These are phyloP conservation scores for Schoenoplectus triqueter DNA, from an alignment of 202 grass and related monocot genomes.

Conservation along the genomic window DNA sequence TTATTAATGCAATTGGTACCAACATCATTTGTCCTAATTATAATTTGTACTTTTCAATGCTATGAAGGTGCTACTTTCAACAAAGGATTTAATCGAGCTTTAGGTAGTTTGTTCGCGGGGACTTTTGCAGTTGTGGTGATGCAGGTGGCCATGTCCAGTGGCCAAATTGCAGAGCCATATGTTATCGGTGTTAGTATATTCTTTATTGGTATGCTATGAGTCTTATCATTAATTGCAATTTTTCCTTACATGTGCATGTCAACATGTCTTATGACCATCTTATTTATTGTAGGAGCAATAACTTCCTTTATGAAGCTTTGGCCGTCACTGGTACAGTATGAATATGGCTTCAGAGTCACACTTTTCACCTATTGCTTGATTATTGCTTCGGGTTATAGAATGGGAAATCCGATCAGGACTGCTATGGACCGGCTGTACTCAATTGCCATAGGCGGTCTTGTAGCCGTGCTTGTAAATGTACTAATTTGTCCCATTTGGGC, in stretches of 20 bases:
- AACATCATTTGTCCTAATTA: background rate
- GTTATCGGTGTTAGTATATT: conserved; percentile 87
- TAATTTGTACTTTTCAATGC: conserved; percentile 32
- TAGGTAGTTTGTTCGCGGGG: conserved; percentile 78
- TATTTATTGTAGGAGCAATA: conserved; percentile 54
- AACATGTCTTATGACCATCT: conserved; percentile 25
- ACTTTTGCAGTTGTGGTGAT: conserved; percentile 74
- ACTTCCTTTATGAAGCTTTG: conserved; percentile 89
- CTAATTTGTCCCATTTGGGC: conserved; percentile 77
- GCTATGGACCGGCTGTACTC: conserved; percentile 80
- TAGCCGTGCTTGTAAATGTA: conserved; percentile 73
- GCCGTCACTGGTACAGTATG: conserved; percentile 69
- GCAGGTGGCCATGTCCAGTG: conserved; percentile 68
- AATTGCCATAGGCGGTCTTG: conserved; percentile 70
- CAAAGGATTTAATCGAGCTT: conserved; percentile 70
- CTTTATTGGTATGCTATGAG: conserved; percentile 56
- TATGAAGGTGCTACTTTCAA: conserved; percentile 78
- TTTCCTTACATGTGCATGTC: background rate
- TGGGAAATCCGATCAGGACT: conserved; percentile 71
- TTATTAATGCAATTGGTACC: background rate
- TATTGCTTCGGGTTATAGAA: conserved; percentile 74
- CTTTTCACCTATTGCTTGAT: conserved; percentile 90
- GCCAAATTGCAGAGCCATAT: conserved; percentile 78
- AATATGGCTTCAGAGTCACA: conserved; percentile 79
- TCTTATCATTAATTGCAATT: background rate